phyloP scores from a whole-genome alignment of 345 rosid species.

The Populus alba region DNA sequence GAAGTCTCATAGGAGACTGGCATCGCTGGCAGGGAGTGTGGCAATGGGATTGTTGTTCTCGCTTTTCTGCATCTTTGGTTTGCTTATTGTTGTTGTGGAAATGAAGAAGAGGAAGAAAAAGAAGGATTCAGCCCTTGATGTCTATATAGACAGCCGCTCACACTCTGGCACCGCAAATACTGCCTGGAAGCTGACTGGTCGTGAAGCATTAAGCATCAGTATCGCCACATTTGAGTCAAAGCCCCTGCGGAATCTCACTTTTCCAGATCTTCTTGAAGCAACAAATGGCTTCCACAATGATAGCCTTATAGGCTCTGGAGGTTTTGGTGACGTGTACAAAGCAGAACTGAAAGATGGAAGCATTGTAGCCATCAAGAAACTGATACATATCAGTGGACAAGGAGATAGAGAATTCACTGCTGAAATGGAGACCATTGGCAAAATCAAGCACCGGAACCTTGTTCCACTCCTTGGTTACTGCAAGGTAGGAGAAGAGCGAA shows the following conservation, averaged over 20 bases:
- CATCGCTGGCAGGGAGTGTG: constrained; percentile 68
- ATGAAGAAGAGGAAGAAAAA: constrained; percentile 64
- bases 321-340: constrained; percentile 95
- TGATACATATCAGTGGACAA: constrained; percentile 89
- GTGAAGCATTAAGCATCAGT: constrained; percentile 81
- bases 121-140: constrained; percentile 56
- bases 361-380: constrained; percentile 88
- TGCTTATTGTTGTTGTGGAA: constrained; percentile 63
- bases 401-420: constrained; percentile 94
- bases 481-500: constrained; percentile 87
- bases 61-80: constrained; percentile 63
- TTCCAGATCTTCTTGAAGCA: constrained; percentile 89
- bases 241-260: constrained; percentile 76
- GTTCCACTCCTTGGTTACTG: constrained; percentile 93
- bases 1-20: constrained; percentile 48
- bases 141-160: constrained; percentile 57
- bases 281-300: constrained; percentile 83
- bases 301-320: constrained; percentile 89
- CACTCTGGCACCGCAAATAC: constrained; percentile 67
- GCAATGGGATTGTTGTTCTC: constrained; percentile 87
- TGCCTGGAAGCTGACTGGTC: constrained; percentile 66
- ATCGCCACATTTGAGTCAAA: constrained; percentile 75
- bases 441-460: constrained; percentile 87
- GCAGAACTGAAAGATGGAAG: constrained; percentile 86
- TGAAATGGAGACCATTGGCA: constrained; percentile 97